Base-by-base conservation (phyloP, 352 stramenopile genomes). In the Pythium monospermum region DNA sequence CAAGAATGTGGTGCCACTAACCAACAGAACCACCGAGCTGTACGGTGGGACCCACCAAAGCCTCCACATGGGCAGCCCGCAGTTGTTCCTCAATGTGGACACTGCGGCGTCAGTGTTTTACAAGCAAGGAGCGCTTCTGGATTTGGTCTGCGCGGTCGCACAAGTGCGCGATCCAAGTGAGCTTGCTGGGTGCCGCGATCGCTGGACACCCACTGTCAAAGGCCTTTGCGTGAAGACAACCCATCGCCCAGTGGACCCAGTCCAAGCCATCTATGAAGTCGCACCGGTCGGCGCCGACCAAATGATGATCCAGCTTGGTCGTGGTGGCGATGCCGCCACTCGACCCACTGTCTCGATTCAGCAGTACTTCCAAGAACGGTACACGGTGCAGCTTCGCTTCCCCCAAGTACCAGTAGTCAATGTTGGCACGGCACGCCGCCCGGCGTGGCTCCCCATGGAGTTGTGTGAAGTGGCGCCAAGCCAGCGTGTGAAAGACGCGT, bases 391-490 rank as follows among this genome's bases (percentile, higher is more conserved):
- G 0, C 46, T 62, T 6, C 38, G 40, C 22, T 44, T 40, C 23
- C 54, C 54, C 7, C 7, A 40, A 11, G 28, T 62, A n/a, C 54
- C 45, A 18, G 27, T 62, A 1, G 15, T 62, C 6, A 56, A 55
- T 35, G 47, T 56, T 1, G 54, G 54, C 23, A 51, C 21, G 2
- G 8, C 22, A 3, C 13, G 27, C 11, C 41, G 33, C 18, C 53
- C 44, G 13, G 31, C 46, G 27, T 60, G 53, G 53, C 39, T 62
- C 13, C 46, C 54, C 6, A 51, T 55, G 23, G 54, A 62, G 40
- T 21, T 62, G 6, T 62, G 54, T 19, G 25, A 54, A 6, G 21
- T 62, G 26, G 54, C 41, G 2, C 30, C 47, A 11, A 47, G 54
- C 11, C 54, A 57, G 23, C 54, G 46, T 10, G 49, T 44, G 36